Base-by-base conservation (phyloP, 2,329 filamentous ascomycete genomes). In the Fusarium nanum region DNA sequence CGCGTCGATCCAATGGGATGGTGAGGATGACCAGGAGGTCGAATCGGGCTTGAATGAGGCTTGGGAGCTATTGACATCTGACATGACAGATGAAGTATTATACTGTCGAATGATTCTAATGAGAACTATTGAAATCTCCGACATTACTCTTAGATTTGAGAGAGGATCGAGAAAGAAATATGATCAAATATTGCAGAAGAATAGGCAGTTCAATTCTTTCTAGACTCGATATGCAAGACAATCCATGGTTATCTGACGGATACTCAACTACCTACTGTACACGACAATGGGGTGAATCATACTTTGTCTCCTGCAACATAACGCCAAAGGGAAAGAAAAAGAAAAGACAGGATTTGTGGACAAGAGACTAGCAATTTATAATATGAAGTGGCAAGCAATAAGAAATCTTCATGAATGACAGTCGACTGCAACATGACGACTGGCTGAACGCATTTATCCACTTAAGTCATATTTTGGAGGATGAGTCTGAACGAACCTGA, bases 1-100 rank as follows among this genome's bases (percentile, higher is more conserved):
- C 25, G 49, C 32, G 34, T 12, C 20, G 45, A 66, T 69, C 56
- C 53, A 62, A 69, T 59, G 46, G 53, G 60, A 41, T 16, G 23
- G 25, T 5, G 18, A 23, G 49, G n/a, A 16, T 30, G 18, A 45
- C 37, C 20, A 22, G 42, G 12, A 34, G 13, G 10, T 32, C 20
- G 16, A 50, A 34, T 28, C 12, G 13, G 37, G 32, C 40, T 46
- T 34, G 12, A 27, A 60, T 34, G 28, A 46, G 40, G 61, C 34
- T 58, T 68, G 14, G 44, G 18, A 23, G 18, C 18, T 25, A 22
- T 37, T 50, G 16, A 9, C 23, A 10, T n/a, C 16, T 20, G 23
- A 20, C 18, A 41, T 27, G 14, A 44, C 14, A 40, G 27, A 20
- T 20, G 32, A 27, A 22, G 18, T 4, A 40, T 52, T 27, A 25